A percentile compares a stretch with the other conserved stretches of the same genome.
Conservation (phyloP, 768 basidiomycete genomes). For the Cystofilobasidium ferigula region DNA sequence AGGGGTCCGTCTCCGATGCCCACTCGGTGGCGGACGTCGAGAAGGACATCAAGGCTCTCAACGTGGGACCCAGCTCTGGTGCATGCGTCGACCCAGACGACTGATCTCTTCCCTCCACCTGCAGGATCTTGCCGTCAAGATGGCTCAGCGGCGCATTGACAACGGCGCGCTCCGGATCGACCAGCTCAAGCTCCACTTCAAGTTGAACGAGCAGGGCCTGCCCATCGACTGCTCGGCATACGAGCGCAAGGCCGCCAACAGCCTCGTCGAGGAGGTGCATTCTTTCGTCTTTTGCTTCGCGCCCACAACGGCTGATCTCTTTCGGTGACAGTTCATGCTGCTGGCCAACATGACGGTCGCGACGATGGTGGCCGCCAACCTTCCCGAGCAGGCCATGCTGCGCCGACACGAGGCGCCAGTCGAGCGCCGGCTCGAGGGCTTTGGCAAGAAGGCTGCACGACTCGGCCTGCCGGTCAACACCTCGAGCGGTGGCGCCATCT, state of each 20-base stretch:
- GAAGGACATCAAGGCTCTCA: conserved; percentile 60
- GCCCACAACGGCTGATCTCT: background rate
- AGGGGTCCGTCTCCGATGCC: conserved; percentile 48
- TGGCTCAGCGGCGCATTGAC: conserved; percentile 62
- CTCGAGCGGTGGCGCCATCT: conserved; percentile 65
- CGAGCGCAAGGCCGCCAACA: conserved; percentile 59
- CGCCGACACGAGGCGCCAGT: conserved; percentile 88
- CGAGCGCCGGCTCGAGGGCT: conserved; percentile 72
- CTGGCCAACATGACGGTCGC: conserved; percentile 81
- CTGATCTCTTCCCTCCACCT: background rate
- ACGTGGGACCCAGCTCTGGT: conserved; percentile 36
- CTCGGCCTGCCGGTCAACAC: conserved; percentile 74
- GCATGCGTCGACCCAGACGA: background rate
- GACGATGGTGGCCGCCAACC: conserved; percentile 80
- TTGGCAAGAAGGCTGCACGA: conserved; percentile 67
- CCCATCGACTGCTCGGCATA: conserved; percentile 68
- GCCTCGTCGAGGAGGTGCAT: conserved; percentile 75
- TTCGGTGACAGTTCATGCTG: conserved; percentile 66
- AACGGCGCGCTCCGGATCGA: conserved; percentile 66
- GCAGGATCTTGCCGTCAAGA: conserved; percentile 55
- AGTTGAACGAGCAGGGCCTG: conserved; percentile 61
- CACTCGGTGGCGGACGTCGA: conserved; percentile 55
- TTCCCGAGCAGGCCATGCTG: conserved; percentile 93
- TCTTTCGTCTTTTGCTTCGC: background rate
- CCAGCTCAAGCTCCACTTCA: conserved; percentile 61